Conservation (phyloP, 1,284 basidiomycete species). For the Trichosporon coremiiforme region DNA sequence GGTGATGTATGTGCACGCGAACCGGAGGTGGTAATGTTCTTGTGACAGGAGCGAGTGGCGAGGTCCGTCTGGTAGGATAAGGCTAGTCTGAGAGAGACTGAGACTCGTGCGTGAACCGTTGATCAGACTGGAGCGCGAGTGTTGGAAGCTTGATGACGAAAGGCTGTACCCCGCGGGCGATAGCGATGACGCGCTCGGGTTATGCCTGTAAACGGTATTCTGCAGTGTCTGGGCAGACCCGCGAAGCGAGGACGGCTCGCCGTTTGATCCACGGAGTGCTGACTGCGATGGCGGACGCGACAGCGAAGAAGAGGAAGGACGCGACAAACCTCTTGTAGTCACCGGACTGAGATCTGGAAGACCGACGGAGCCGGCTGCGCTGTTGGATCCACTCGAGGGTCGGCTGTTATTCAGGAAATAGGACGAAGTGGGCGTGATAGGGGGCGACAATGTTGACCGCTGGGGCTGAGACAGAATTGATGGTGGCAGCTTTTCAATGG, state of each 20-base stretch:
- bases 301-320: background rate
- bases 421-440: slow-evolving; percentile 2
- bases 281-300: background rate
- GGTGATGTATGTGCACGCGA: slow-evolving; percentile 49
- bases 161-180: slow-evolving; percentile 12
- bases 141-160: slow-evolving; percentile 14
- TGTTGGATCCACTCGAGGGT: slow-evolving; percentile 14
- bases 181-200: slow-evolving; percentile 13
- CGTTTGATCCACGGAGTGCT: slow-evolving; percentile 3
- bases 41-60: slow-evolving; percentile 35
- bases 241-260: slow-evolving; percentile 12
- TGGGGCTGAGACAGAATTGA: slow-evolving; percentile 11
- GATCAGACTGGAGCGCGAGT: slow-evolving; percentile 21
- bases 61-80: slow-evolving; percentile 26
- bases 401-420: slow-evolving; percentile 11
- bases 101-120: slow-evolving; percentile 26
- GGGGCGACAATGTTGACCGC: slow-evolving; percentile 7
- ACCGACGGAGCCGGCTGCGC: slow-evolving; percentile 9
- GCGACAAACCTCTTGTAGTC: background rate
- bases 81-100: slow-evolving; percentile 28
- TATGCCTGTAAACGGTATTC: slow-evolving; percentile 12
- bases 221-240: background rate
- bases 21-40: slow-evolving; percentile 51
- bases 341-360: slow-evolving; percentile 7
- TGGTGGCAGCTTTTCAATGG: slow-evolving; percentile 1